Conservation (phyloP, 805 yeast genomes). For the Candida ponderosae region DNA sequence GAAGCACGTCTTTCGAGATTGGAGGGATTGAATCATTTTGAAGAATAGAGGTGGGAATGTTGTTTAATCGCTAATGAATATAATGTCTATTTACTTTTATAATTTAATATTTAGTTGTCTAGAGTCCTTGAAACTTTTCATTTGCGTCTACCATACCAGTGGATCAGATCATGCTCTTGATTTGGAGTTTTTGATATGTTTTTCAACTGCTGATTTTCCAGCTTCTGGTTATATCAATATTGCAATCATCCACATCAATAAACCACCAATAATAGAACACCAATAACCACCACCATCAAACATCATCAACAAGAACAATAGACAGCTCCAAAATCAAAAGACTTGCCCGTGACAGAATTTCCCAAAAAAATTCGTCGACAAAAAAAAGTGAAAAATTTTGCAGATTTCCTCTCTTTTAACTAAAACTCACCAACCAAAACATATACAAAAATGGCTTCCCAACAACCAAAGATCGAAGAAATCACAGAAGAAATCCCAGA, state of each 20-base stretch:
- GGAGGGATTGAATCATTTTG: background rate
- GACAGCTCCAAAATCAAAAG: too few species aligned
- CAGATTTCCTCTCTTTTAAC: background rate
- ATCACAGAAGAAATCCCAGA: slow-evolving; percentile 52
- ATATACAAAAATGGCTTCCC: slow-evolving; percentile 18
- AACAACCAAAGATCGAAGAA: slow-evolving; percentile 24
- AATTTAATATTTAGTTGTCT: background rate
- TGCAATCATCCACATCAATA: too few species aligned
- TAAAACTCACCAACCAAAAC: background rate
- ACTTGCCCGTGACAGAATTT: background rate
- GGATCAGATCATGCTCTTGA: too few species aligned
- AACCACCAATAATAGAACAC: too few species aligned
- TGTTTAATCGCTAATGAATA: slow-evolving; percentile 1
- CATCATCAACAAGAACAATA: too few species aligned
- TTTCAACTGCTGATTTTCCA: too few species aligned
- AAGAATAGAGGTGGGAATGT: background rate
- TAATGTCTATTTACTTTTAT: background rate
- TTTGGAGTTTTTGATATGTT: too few species aligned
- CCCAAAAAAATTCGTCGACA: background rate
- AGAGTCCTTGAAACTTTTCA: too few species aligned
- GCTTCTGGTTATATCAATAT: too few species aligned
- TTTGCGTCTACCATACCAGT: too few species aligned
- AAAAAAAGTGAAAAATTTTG: slow-evolving; percentile 10
- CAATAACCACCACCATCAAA: too few species aligned
- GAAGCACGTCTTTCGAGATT: slow-evolving; percentile 30